Evolutionary conservation across 768 basidiomycete species (phyloP).

Genomic region (Leccinum subtestaceum): DNA sequence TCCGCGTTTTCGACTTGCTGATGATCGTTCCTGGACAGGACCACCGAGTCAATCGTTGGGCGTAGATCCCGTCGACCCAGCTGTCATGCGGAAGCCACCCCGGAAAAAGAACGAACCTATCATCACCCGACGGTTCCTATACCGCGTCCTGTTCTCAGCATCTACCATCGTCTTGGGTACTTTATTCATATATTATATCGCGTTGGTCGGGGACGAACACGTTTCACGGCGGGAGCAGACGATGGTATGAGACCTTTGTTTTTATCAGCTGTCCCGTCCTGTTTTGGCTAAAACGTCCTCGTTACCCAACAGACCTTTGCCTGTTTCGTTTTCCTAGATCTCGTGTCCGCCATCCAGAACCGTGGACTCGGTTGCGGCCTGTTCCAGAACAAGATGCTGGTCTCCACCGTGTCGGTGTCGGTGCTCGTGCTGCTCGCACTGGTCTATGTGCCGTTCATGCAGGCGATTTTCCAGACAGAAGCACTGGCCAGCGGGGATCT

Average conservation of each 20-base stretch:
- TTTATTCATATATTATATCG: constrained; percentile 81
- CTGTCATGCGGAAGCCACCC: constrained; percentile 92
- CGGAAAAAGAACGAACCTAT: constrained; percentile 89
- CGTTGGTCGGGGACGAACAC: constrained; percentile 70
- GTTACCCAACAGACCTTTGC: constrained; percentile 71
- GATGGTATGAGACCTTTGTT: constrained; percentile 60
- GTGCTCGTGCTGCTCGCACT: constrained; percentile 80
- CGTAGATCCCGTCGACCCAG: constrained; percentile 92
- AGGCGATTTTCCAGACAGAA: constrained; percentile 91
- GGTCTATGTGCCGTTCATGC: constrained; percentile 89
- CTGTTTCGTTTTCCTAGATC: constrained; percentile 94
- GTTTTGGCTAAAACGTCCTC: not conserved
- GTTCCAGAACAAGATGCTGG: constrained; percentile 83
- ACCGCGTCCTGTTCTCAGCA: constrained; percentile 89
- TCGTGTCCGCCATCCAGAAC: constrained; percentile 92
- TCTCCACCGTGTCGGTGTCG: constrained; percentile 84
- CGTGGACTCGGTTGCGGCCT: constrained; percentile 86
- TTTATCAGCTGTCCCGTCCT: not conserved
- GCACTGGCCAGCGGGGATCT: constrained; percentile 70
- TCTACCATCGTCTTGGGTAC: constrained; percentile 89
- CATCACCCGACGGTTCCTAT: constrained; percentile 68
- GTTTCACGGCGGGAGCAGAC: constrained; percentile 91
- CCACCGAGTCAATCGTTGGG: constrained; percentile 95
- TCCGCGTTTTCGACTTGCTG: not conserved
- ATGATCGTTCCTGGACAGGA: constrained; percentile 41